Base-by-base conservation (phyloP, 2,329 filamentous ascomycete genomes). In the Dactylellina leptospora region DNA sequence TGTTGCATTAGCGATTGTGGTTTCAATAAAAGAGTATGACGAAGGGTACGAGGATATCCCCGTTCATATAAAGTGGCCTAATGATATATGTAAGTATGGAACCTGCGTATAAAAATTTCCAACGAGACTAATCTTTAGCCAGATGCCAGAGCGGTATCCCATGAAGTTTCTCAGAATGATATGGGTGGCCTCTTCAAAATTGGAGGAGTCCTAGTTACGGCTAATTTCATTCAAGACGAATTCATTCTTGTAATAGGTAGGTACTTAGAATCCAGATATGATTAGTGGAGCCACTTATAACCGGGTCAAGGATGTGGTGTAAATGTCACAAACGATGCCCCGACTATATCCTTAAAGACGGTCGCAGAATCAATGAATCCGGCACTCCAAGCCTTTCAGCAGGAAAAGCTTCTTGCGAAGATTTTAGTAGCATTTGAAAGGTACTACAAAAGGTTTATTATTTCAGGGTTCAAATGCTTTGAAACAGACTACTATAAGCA, bases 1-100 rank as follows among this genome's bases (percentile, higher is more conserved):
- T 11, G 88, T 92, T 0, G 93, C 92, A 0, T 86, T 99, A 47
- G 93, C 95, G 40, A 90, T 93, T 42, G 89, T 96, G 1, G 86
- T 91, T 73, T 93, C 91, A 0, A 88, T 97, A 74, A 88, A 90
- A 74, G 85, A 84, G 23, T 97, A 97, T 78, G 92, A 89, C 51
- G 80, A 81, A 1, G 91, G 88, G 5, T 97, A 96, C 79, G 83
- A 86, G 4, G 83, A 86, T 0, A 80, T 97, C 3, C 90, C 91
- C 0, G 84, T 99, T 40, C 92, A 90, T 78, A 81, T 99, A 28
- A 99, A 99, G 80, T 99, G 95, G 95, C 95, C 95, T 9, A 99
- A 99, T 77, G 95, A 99, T 78, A 91, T 99, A 60, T 93, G 87
- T 88, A 80, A 79, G 84, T 80, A n/a, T n/a, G n/a, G n/a, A n/a